Percentiles rank a stretch among this genome's conserved stretches.
These are phyloP conservation scores for Perilla frutescens DNA, from an alignment of 257 asterid species.

Conservation along the genomic window DNA sequence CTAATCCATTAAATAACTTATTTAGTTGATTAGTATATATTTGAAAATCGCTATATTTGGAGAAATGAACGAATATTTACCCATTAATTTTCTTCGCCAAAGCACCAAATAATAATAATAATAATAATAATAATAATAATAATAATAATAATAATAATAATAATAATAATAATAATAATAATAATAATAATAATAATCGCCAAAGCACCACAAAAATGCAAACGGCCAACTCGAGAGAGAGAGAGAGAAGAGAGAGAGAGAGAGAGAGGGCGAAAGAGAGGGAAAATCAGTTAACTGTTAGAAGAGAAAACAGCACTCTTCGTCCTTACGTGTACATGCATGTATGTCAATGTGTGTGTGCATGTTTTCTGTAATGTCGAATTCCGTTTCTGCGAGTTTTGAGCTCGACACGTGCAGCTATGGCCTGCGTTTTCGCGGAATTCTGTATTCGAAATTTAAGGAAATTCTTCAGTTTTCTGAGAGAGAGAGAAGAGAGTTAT, in stretches of 20 bases:
- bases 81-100: no score
- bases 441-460: conserved; percentile 40
- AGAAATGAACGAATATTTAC: no score
- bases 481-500: conserved; percentile 16
- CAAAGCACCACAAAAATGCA: background rate
- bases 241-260: conserved; percentile 21
- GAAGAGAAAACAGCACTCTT: background rate
- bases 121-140: no score
- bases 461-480: conserved; percentile 11
- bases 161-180: no score
- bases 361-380: conserved; percentile 4
- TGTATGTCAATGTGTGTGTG: background rate
- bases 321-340: conserved; percentile 13
- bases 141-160: no score
- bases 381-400: conserved; percentile 26
- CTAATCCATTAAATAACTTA: no score
- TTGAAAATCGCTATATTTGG: no score
- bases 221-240: conserved; percentile 28
- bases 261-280: conserved; percentile 26
- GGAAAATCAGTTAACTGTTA: conserved; percentile 40
- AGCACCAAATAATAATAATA: no score
- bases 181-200: no score
- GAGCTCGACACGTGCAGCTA: conserved; percentile 49
- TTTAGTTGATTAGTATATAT: no score
- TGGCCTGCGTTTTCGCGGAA: conserved; percentile 39